Percentiles rank a stretch among this genome's conserved stretches.
Conservation (phyloP, 257 asterid genomes). For the Phtheirospermum japonicum region DNA sequence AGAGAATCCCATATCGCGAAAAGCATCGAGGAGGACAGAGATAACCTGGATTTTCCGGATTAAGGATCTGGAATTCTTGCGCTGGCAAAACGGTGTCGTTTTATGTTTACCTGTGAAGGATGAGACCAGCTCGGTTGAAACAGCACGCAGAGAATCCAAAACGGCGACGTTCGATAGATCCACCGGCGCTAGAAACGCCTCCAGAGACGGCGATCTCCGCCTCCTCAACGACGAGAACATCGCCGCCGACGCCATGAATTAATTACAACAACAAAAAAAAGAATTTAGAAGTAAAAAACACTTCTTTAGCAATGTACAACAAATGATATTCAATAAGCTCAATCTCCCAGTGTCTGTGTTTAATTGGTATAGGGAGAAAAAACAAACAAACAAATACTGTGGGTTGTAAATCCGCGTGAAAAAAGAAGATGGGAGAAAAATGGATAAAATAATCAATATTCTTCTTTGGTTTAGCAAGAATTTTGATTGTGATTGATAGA, state of each 20-base stretch:
- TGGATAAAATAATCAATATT: not conserved
- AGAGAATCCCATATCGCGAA: constrained; percentile 44
- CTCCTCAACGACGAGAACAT: constrained; percentile 82
- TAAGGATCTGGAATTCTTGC: constrained; percentile 57
- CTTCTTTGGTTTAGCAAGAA: constrained; percentile 13
- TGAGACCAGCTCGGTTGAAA: constrained; percentile 53
- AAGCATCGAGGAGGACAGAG: constrained; percentile 56
- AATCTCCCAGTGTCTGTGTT: not conserved
- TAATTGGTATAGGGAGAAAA: not conserved
- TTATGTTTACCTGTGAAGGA: constrained; percentile 41
- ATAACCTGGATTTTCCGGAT: constrained; percentile 66
- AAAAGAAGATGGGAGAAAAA: constrained; percentile 21
- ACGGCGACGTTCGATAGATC: constrained; percentile 60
- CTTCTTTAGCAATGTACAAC: not conserved
- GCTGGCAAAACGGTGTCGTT: constrained; percentile 44
- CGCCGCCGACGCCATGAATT: constrained; percentile 76
- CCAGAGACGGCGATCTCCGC: constrained; percentile 79
- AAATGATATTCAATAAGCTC: constrained; percentile 8
- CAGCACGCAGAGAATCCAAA: constrained; percentile 47
- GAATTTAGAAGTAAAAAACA: constrained; percentile 14
- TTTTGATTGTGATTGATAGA: constrained; percentile 26
- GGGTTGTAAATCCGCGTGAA: constrained; percentile 58
- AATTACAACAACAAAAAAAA: not conserved
- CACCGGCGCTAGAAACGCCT: constrained; percentile 77
- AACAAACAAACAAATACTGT: constrained; percentile 1